These are phyloP conservation scores for Pulveroboletus sp. DNA, from an alignment of 768 basidiomycete genomes.

Conservation along the genomic window DNA sequence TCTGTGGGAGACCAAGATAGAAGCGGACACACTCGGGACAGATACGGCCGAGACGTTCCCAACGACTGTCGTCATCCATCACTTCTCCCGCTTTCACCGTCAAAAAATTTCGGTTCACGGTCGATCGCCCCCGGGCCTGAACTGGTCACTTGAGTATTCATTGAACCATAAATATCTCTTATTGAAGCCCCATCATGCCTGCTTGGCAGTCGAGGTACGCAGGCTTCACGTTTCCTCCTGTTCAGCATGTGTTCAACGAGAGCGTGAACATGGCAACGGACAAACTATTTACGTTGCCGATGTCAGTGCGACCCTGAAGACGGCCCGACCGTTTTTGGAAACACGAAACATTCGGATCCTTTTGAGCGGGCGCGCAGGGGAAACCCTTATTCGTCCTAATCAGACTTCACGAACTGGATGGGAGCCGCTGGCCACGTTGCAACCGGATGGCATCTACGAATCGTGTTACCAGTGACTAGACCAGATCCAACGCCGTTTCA, in stretches of 20 bases:
- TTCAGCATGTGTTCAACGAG: background rate
- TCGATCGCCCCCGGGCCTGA: conserved; percentile 6
- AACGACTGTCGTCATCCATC: conserved; percentile 2
- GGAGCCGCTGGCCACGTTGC: background rate
- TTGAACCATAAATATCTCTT: background rate
- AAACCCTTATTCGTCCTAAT: conserved; percentile 16
- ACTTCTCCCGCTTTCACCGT: conserved; percentile 13
- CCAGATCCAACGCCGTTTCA: conserved; percentile 18
- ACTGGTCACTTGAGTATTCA: conserved; percentile 2
- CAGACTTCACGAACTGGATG: background rate
- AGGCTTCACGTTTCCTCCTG: conserved; percentile 3
- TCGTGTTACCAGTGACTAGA: background rate
- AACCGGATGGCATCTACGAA: conserved; percentile 1
- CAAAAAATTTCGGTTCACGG: background rate
- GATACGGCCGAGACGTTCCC: conserved; percentile 10
- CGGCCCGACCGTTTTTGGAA: conserved; percentile 4
- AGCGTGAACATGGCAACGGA: conserved; percentile 6
- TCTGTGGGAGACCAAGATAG: conserved; percentile 12
- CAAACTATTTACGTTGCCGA: conserved; percentile 13
- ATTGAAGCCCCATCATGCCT: background rate
- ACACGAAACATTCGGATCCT: conserved; percentile 1
- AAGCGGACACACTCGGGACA: conserved; percentile 9
- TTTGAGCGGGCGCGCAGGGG: background rate
- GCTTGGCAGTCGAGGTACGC: background rate
- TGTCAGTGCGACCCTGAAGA: conserved; percentile 14